phyloP scores from a whole-genome alignment of 208 protist species.

The Leishmania tarentolae region DNA sequence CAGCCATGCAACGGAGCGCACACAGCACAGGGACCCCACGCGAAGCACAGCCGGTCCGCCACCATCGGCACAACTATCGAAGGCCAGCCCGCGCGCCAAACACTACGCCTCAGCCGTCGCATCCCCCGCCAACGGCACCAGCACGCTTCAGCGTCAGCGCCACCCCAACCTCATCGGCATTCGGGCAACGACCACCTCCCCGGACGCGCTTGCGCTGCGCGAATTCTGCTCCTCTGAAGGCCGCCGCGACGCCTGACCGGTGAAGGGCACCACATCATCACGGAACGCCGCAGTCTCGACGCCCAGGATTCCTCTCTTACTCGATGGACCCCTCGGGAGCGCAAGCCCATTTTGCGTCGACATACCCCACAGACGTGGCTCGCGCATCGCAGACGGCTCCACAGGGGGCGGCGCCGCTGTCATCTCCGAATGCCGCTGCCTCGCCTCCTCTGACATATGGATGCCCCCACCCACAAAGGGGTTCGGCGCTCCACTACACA shows the following conservation, averaged over 20 bases:
- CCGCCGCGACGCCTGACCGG: not conserved
- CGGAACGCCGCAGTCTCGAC: not conserved
- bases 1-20: too few relatives aligned
- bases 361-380: not conserved
- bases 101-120: not conserved
- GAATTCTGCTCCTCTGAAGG: not conserved
- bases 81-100: not conserved
- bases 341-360: not conserved
- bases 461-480: not conserved
- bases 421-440: not conserved
- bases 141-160: not conserved
- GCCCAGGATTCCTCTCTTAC: not conserved
- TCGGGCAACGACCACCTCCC: not conserved
- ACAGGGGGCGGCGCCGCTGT: not conserved
- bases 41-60: not conserved
- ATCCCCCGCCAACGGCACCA: not conserved
- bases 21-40: not conserved
- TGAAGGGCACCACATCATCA: not conserved
- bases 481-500: not conserved
- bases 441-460: not conserved
- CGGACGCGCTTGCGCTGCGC: not conserved
- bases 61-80: not conserved
- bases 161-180: not conserved
- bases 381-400: not conserved
- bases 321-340: not conserved